Evolutionary conservation across 176 grass and related monocot species (phyloP).

Genomic region (Thalia dealbata): DNA sequence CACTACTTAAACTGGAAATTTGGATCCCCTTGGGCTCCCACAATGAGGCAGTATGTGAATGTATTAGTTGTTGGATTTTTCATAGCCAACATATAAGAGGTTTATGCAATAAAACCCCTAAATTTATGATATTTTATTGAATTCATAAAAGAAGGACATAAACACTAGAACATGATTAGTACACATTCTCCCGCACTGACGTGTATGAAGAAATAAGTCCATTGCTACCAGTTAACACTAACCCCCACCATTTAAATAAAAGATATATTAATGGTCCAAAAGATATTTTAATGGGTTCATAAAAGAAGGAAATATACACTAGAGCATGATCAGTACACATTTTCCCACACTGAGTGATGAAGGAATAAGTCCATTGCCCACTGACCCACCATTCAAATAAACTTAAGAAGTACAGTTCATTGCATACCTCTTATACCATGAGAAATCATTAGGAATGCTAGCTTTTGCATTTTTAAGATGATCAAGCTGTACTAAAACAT

Average conservation of each 20-base stretch:
- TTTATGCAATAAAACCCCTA: too few species aligned
- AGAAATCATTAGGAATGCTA: conserved; percentile 99
- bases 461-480: conserved; percentile 99
- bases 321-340: neutral
- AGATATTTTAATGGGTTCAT: too few species aligned
- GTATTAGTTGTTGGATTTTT: too few species aligned
- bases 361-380: neutral
- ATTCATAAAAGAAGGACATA: too few species aligned
- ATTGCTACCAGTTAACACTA: neutral
- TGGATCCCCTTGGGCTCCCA: neutral
- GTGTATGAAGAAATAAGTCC: neutral
- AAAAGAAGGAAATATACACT: too few species aligned
- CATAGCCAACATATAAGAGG: too few species aligned
- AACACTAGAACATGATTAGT: neutral
- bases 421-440: conserved; percentile 95
- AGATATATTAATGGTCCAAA: too few species aligned
- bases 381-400: neutral
- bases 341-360: neutral
- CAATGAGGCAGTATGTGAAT: neutral
- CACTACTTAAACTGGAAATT: neutral
- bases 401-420: conserved; percentile 6
- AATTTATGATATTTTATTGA: too few species aligned
- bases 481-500: conserved; percentile 93
- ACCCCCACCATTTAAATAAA: neutral
- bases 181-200: neutral